phyloP scores from a whole-genome alignment of 768 basidiomycete genomes.

The Termitomyces heimii region DNA sequence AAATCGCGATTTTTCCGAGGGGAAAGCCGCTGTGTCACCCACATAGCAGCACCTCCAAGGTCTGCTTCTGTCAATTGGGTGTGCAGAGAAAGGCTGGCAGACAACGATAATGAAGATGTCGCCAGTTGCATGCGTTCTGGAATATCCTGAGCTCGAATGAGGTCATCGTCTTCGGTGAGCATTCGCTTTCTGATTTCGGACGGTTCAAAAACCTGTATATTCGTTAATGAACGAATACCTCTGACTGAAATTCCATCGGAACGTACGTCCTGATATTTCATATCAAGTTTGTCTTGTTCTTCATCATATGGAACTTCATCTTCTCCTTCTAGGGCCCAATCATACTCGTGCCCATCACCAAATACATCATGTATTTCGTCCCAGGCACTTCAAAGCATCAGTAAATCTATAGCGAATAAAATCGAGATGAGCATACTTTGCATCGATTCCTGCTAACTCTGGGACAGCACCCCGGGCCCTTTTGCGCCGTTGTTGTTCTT shows the following conservation, averaged over 20 bases:
- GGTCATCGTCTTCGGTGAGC: conserved; percentile 90
- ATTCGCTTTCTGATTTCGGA: conserved; percentile 88
- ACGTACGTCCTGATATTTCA: conserved; percentile 79
- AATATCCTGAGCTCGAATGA: conserved; percentile 84
- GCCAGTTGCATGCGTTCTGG: conserved; percentile 96
- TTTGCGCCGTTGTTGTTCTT: conserved; percentile 65
- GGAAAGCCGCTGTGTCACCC: conserved; percentile 84
- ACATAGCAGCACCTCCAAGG: conserved; percentile 74
- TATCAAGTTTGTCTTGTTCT: conserved; percentile 56
- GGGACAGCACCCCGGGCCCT: conserved; percentile 58
- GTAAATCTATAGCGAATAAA: background rate
- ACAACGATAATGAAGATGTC: conserved; percentile 73
- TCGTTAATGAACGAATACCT: background rate
- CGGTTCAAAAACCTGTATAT: conserved; percentile 87
- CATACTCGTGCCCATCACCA: conserved; percentile 94
- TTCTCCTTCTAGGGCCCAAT: conserved; percentile 87
- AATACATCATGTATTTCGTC: conserved; percentile 95
- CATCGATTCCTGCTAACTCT: conserved; percentile 75
- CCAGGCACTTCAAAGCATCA: conserved; percentile 62
- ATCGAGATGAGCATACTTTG: conserved; percentile 50
- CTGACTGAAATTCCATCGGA: background rate
- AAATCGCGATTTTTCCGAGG: conserved; percentile 63
- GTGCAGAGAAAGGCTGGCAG: conserved; percentile 54
- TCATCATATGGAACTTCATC: conserved; percentile 50
- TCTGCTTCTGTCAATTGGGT: conserved; percentile 66